Evolutionary conservation across 2,329 filamentous ascomycete species (phyloP).

Genomic region (Cadophora malorum): DNA sequence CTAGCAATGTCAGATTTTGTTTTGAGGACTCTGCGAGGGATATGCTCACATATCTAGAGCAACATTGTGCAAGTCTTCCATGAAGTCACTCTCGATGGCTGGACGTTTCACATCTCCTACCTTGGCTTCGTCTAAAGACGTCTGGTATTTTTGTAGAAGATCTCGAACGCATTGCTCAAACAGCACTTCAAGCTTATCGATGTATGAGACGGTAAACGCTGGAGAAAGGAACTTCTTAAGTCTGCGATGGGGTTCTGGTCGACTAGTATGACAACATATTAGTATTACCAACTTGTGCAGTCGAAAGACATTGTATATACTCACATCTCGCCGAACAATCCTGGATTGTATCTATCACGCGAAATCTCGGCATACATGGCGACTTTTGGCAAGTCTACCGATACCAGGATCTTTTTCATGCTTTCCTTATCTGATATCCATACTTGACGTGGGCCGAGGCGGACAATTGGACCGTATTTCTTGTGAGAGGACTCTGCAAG

Average conservation of each 20-base stretch:
- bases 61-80: constrained; percentile 43
- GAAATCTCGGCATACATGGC: constrained; percentile 39
- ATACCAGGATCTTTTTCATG: constrained; percentile 37
- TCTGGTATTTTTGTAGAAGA: constrained; percentile 32
- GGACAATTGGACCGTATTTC: constrained; percentile 35
- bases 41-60: constrained; percentile 36
- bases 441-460: constrained; percentile 37
- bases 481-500: constrained; percentile 32
- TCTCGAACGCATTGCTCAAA: constrained; percentile 36
- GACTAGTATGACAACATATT: constrained; percentile 23
- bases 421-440: constrained; percentile 38
- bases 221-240: constrained; percentile 42
- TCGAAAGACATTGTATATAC: not conserved
- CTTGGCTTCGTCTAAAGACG: constrained; percentile 24
- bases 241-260: constrained; percentile 38
- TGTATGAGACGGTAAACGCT: constrained; percentile 41
- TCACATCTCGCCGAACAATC: constrained; percentile 39
- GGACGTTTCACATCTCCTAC: not conserved
- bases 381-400: constrained; percentile 37
- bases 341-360: constrained; percentile 28
- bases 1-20: not conserved
- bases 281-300: not conserved
- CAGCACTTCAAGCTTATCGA: constrained; percentile 38
- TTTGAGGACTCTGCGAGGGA: not conserved
- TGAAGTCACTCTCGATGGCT: constrained; percentile 36